Base-by-base conservation (phyloP, 352 stramenopile species). In the Globisporangium takayamanum region DNA sequence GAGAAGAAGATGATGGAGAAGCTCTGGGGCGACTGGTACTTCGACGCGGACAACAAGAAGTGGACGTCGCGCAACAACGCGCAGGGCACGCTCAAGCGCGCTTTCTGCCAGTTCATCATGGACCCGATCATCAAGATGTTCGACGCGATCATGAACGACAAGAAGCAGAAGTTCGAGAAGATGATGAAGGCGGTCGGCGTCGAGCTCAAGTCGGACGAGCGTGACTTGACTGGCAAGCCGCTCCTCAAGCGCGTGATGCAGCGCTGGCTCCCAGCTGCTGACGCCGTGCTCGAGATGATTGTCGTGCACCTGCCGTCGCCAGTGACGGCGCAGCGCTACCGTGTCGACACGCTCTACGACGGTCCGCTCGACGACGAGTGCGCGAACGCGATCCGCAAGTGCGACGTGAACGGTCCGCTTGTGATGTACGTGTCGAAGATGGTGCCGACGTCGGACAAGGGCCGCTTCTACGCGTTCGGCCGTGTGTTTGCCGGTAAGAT, bases 371-470 rank as follows among this genome's bases (percentile, higher is more conserved):
- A 99, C 75, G 97, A 99, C 72, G 93, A 97, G 67, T 98, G 92
- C 59, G 96, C 96, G 66, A 92, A 90, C 61, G 97, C 95, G 67
- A 99, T 99, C 77, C 88, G 96, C 55, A 98, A 97, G 66, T 99
- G 97, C 69, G 97, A 99, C 76, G 97, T 98, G 59, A 96, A 96
- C 70, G 95, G 95, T 63, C 95, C 96, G 54, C 80, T 99, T 22
- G 98, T 98, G 74, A 99, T 99, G 97, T 99, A 99, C 90, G 94
- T 99, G 67, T 99, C 96, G 20, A 99, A 99, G 92, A 99, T 99
- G 97, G 96, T 99, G 64, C 97, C 97, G 64, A 99, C 97, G 53
- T 97, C 98, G 80, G 98, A 99, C 80, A 88, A 89, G 78, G 96
- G 96, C 60, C 92, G 97, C 73, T 99, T 99, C 92, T 99, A 99